Percentiles rank a stretch among this genome's conserved stretches.
phyloP scores from a whole-genome alignment of 345 rosid genomes.

The Salix koriyanagi region DNA sequence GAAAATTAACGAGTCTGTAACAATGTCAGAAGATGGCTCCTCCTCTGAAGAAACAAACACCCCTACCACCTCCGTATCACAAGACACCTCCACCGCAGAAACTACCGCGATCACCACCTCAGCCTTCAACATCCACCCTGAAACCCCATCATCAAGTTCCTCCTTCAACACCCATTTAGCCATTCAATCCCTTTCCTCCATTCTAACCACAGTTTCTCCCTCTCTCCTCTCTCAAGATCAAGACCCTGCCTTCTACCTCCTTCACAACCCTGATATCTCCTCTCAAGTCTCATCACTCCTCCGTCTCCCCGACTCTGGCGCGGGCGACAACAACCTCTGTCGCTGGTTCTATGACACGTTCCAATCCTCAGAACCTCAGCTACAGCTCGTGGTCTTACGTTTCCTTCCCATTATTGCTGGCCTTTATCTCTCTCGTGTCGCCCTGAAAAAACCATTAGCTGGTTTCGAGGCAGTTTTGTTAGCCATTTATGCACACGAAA shows the following conservation, averaged over 20 bases:
- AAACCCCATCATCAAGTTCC: slow-evolving; percentile 11
- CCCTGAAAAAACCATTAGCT: slow-evolving; percentile 56
- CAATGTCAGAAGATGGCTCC: not conserved
- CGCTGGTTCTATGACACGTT: slow-evolving; percentile 94
- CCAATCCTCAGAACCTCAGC: slow-evolving; percentile 51
- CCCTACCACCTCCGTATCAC: not conserved
- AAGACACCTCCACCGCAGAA: not conserved
- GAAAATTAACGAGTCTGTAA: not conserved
- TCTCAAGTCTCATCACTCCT: slow-evolving; percentile 66
- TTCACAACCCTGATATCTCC: slow-evolving; percentile 47
- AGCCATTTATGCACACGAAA: slow-evolving; percentile 76
- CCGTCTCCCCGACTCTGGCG: slow-evolving; percentile 59
- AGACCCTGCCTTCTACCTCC: slow-evolving; percentile 45
- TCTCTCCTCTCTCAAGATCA: slow-evolving; percentile 30
- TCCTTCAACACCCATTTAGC: slow-evolving; percentile 32
- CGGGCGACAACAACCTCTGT: slow-evolving; percentile 76
- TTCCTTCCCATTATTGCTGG: slow-evolving; percentile 68
- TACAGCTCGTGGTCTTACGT: slow-evolving; percentile 70
- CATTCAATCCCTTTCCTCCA: slow-evolving; percentile 42
- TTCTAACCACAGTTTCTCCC: slow-evolving; percentile 41
- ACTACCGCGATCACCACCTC: not conserved
- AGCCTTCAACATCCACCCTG: not conserved
- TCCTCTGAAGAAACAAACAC: not conserved
- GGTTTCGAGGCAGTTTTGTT: slow-evolving; percentile 80
- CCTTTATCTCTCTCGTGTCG: slow-evolving; percentile 67